Conservation (phyloP, 1,284 basidiomycete species). For the Pseudozyma tsukubaensis region DNA sequence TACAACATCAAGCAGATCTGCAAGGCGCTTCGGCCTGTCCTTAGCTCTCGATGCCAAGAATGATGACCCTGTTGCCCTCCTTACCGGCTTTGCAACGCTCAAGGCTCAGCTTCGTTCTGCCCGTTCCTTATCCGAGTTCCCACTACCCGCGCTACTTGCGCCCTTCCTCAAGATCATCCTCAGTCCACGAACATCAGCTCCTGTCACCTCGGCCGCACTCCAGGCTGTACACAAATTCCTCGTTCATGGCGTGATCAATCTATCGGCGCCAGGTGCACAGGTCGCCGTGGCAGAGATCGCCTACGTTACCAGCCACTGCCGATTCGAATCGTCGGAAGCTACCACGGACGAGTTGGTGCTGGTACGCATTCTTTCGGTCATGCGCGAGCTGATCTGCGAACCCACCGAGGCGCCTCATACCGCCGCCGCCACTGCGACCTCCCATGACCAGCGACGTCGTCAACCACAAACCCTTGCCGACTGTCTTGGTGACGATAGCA, state of each 20-base stretch:
- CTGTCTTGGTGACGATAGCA: constrained; percentile 80
- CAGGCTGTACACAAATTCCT: constrained; percentile 89
- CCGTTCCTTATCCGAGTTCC: constrained; percentile 45
- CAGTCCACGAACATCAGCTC: constrained; percentile 90
- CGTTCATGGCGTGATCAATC: constrained; percentile 78
- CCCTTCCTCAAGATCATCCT: constrained; percentile 90
- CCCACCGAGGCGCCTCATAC: constrained; percentile 66
- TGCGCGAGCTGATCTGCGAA: constrained; percentile 81
- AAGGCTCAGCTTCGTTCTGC: constrained; percentile 75
- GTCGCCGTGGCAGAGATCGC: constrained; percentile 84
- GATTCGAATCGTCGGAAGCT: constrained; percentile 96
- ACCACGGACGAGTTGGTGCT: constrained; percentile 87
- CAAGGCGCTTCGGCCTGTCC: constrained; percentile 26
- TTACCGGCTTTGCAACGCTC: constrained; percentile 88
- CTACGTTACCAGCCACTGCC: constrained; percentile 90
- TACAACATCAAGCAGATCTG: constrained; percentile 26
- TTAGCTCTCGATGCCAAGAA: constrained; percentile 35
- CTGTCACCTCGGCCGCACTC: constrained; percentile 89
- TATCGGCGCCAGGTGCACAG: constrained; percentile 64
- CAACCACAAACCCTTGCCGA: constrained; percentile 49
- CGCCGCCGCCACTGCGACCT: background rate
- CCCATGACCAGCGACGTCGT: background rate
- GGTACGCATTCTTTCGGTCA: constrained; percentile 88
- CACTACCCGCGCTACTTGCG: constrained; percentile 52
- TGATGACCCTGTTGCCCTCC: constrained; percentile 72